Base-by-base conservation (phyloP, 768 basidiomycete species). In the Leucosporidium yakuticum region DNA sequence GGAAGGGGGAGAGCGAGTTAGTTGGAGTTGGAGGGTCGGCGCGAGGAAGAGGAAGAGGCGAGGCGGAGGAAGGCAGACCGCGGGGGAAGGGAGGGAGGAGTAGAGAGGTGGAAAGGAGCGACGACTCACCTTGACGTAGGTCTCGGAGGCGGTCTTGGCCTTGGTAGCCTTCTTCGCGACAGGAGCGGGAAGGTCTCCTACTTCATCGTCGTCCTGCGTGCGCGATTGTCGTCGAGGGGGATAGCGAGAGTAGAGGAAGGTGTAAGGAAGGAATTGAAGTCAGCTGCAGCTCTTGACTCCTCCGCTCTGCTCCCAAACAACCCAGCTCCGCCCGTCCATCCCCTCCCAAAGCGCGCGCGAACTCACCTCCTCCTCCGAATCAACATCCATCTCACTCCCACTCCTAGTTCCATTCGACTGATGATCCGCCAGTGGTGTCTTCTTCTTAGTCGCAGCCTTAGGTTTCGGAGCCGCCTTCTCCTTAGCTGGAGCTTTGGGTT, bases 391-490 rank as follows among this genome's bases (percentile, higher is more conserved):
- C 34, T 60, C 73, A 25, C 47, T 44, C 19, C 68, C 60, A 44
- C 32, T 51, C 25, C 48, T 27, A 15, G 55, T 34, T 1, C 50
- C 64, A 44, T 72, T 72, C 54, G 47, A 19, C 62, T 66, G 64
- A 19, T 50, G 19, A 49, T 72, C 71, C 36, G 60, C 64, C 27
- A 71, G 64, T 2, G 62, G 39, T 44, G 56, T 53, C 61, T 54
- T 74, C 77, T 74, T 81, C 81, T 64, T 76, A 63, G 82, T 81
- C 29, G 86, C 86, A 57, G 88, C 84, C 23, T 80, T 85, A 71
- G 89, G 81, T 12, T 85, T 82, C 70, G 70, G 64, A 20, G 74
- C 67, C 1, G 70, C 69, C 65, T 86, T 88, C 82, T 89, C 88
- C 86, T 87, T 90, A 17, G 65, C 49, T 14, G 67, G 62, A 19